Evolutionary conservation across 768 basidiomycete species (phyloP).

Genomic region (Rhizopogon vesiculosus): DNA sequence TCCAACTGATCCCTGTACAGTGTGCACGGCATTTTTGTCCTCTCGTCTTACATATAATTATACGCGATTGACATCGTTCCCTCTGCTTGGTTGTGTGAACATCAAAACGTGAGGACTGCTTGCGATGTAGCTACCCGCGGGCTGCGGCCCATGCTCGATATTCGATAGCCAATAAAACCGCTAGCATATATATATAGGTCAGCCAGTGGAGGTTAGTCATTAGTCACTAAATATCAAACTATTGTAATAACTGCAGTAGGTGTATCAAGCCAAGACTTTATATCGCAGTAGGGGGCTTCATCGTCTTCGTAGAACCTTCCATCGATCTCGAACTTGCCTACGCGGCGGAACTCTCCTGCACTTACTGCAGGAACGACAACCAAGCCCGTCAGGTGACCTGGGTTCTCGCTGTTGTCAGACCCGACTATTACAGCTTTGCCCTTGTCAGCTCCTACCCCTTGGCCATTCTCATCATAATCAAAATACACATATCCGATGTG

Average conservation of each 20-base stretch:
- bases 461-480: background rate
- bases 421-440: background rate
- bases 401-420: background rate
- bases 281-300: background rate
- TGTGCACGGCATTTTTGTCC: too few species aligned
- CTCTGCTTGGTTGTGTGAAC: too few species aligned
- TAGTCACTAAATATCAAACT: background rate
- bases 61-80: too few species aligned
- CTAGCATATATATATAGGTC: too few species aligned
- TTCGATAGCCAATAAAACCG: too few species aligned
- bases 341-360: background rate
- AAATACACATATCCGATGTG: slow-evolving; percentile 1
- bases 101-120: too few species aligned
- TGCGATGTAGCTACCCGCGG: too few species aligned
- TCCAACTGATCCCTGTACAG: too few species aligned
- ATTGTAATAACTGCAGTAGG: background rate
- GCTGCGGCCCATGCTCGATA: too few species aligned
- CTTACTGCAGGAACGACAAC: background rate
- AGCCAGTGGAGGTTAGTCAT: too few species aligned
- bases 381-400: background rate
- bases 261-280: background rate
- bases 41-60: too few species aligned
- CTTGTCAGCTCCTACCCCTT: background rate
- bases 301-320: background rate
- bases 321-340: background rate